Percentiles rank a stretch among this genome's conserved stretches.
Evolutionary conservation across 371 early-diverging fungal genomes (phyloP).

Genomic region (Mortierella polycephala): DNA sequence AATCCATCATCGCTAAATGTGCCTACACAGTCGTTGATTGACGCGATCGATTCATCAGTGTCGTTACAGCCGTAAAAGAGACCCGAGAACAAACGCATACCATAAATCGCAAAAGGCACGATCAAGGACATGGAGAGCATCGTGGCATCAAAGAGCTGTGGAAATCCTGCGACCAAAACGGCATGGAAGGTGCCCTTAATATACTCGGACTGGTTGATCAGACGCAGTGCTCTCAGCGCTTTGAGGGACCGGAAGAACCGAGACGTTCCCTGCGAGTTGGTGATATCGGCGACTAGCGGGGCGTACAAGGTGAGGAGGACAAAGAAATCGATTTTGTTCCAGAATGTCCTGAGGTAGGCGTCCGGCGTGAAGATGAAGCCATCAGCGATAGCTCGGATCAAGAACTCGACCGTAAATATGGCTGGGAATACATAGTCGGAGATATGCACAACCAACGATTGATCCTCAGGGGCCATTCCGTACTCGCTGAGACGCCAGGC

Average conservation of each 20-base stretch:
- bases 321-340: conserved; percentile 76
- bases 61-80: conserved; percentile 72
- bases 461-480: neutral
- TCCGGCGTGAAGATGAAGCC: conserved; percentile 75
- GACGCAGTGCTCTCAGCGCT: conserved; percentile 70
- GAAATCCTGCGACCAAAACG: conserved; percentile 66
- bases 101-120: conserved; percentile 77
- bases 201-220: conserved; percentile 67
- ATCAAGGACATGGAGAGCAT: conserved; percentile 66
- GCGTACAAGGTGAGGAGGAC: conserved; percentile 69
- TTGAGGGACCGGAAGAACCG: conserved; percentile 72
- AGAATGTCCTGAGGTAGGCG: conserved; percentile 70
- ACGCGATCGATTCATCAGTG: conserved; percentile 13
- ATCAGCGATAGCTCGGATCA: conserved; percentile 72
- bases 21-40: conserved; percentile 58
- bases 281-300: conserved; percentile 61
- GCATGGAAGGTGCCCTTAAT: conserved; percentile 71
- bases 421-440: conserved; percentile 65
- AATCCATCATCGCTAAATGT: conserved; percentile 54
- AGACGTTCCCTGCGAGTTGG: conserved; percentile 61
- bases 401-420: conserved; percentile 70
- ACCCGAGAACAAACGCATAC: conserved; percentile 70
- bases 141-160: conserved; percentile 70
- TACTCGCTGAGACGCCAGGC: conserved; percentile 61
- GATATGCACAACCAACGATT: conserved; percentile 19